A percentile compares a stretch with the other conserved stretches of the same genome.
Evolutionary conservation across 768 basidiomycete species (phyloP).

Genomic region (Phylloporus sp.): DNA sequence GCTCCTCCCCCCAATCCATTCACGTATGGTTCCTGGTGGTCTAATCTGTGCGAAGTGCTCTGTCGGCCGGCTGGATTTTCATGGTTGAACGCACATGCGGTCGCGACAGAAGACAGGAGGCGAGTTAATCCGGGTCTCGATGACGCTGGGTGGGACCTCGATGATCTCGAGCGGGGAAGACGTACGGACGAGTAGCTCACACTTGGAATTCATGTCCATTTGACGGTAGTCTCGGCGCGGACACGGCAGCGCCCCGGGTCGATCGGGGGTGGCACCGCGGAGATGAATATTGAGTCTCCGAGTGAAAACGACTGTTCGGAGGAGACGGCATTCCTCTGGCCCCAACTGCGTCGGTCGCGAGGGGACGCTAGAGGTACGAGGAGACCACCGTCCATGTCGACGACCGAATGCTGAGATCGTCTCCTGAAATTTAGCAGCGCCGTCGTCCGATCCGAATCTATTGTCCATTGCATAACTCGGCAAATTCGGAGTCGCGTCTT

Average conservation of each 20-base stretch:
- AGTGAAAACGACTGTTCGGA: constrained; percentile 16
- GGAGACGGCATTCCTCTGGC: constrained; percentile 26
- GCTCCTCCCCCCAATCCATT: constrained; percentile 80
- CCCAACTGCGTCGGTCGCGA: constrained; percentile 9
- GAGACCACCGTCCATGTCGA: constrained; percentile 6
- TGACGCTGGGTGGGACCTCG: constrained; percentile 27
- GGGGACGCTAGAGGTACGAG: constrained; percentile 18
- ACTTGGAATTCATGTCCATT: background rate
- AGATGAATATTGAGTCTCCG: constrained; percentile 24
- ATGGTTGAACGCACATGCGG: constrained; percentile 63
- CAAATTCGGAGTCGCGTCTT: constrained; percentile 30
- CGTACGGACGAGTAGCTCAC: constrained; percentile 9
- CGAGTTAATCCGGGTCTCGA: constrained; percentile 66
- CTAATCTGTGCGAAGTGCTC: constrained; percentile 70
- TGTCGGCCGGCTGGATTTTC: constrained; percentile 78
- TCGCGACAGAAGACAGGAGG: constrained; percentile 68
- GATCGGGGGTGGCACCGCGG: constrained; percentile 14
- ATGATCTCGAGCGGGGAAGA: constrained; percentile 18
- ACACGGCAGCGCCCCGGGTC: constrained; percentile 2
- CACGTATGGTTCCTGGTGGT: constrained; percentile 68
- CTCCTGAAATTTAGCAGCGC: constrained; percentile 3
- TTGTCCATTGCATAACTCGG: constrained; percentile 22
- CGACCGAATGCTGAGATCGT: constrained; percentile 11
- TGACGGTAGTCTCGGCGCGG: background rate
- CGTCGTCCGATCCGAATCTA: constrained; percentile 9